Evolutionary conservation across 2,329 filamentous ascomycete species (phyloP).

Genomic region (Gaeumannomyces sp.): DNA sequence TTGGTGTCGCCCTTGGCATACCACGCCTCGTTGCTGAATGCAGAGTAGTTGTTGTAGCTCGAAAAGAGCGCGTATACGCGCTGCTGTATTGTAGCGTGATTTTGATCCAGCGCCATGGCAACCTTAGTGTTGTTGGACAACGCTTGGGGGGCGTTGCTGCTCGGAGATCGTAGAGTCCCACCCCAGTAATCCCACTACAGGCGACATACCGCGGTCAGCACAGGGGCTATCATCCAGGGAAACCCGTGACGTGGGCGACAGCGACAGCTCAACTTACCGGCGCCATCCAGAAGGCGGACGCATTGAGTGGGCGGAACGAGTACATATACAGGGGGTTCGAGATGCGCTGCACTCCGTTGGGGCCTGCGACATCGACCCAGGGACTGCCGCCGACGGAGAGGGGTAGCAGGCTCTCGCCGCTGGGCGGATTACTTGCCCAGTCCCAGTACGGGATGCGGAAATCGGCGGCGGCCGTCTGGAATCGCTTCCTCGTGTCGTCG

Average conservation of each 20-base stretch:
- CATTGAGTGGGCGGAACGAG: conserved; percentile 52
- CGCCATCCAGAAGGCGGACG: conserved; percentile 46
- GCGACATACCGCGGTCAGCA: not conserved
- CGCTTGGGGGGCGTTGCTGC: conserved; percentile 32
- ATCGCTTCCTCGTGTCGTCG: conserved; percentile 34
- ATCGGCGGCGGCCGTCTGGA: conserved; percentile 41
- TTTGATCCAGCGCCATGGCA: conserved; percentile 44
- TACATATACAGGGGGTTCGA: conserved; percentile 58
- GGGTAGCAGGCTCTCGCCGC: conserved; percentile 42
- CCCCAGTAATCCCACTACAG: conserved; percentile 52
- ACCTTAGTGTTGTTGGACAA: conserved; percentile 55
- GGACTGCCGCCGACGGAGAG: conserved; percentile 38
- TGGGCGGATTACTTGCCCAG: conserved; percentile 45
- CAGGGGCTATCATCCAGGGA: not conserved
- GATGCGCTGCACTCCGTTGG: conserved; percentile 49
- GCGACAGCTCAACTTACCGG: conserved; percentile 42
- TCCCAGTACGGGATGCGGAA: conserved; percentile 57
- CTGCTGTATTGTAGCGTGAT: conserved; percentile 49
- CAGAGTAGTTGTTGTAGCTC: conserved; percentile 59
- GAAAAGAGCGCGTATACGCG: conserved; percentile 63
- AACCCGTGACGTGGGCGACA: no score
- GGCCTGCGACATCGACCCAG: conserved; percentile 45
- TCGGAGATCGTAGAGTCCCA: conserved; percentile 53
- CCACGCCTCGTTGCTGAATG: conserved; percentile 65
- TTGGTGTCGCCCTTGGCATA: conserved; percentile 38